Evolutionary conservation across 257 asterid species (phyloP).

Genomic region (Jacaranda mimosifolia): DNA sequence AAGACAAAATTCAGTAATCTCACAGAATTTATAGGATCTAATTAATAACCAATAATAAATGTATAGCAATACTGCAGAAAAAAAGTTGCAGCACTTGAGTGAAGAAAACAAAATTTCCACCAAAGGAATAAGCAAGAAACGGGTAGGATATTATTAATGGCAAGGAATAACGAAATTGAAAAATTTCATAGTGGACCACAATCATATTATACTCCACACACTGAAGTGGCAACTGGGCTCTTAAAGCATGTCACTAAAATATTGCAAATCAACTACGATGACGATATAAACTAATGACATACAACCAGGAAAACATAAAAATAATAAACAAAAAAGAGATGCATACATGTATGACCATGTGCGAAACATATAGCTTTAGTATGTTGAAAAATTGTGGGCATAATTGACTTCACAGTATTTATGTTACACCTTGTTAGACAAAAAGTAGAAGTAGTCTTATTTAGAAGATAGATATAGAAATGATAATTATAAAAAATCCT

Average conservation of each 20-base stretch:
- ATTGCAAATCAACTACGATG: not conserved
- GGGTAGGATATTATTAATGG: not conserved
- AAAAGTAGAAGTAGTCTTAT: constrained; percentile 36
- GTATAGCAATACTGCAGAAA: not conserved
- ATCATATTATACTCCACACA: not conserved
- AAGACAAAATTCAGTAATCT: constrained; percentile 28
- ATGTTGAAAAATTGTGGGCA: constrained; percentile 92
- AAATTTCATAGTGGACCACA: constrained; percentile 5
- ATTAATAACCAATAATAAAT: not conserved
- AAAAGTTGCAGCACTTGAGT: constrained; percentile 15
- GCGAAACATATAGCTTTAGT: constrained; percentile 97
- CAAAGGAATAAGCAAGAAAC: no score
- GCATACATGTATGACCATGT: no score
- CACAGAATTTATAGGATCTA: constrained; percentile 24
- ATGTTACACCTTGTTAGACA: constrained; percentile 73
- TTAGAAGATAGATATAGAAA: constrained; percentile 30
- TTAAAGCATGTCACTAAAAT: constrained; percentile 15
- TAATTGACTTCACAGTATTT: constrained; percentile 95
- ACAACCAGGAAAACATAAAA: constrained; percentile 13
- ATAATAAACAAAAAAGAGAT: constrained; percentile 12
- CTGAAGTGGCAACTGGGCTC: not conserved
- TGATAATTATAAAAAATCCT: constrained; percentile 11
- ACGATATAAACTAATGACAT: constrained; percentile 13
- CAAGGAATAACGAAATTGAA: not conserved
- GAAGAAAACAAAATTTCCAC: constrained; percentile 21